Evolutionary conservation across 345 rosid genomes (phyloP).

Genomic region (Clarkia xantiana): DNA sequence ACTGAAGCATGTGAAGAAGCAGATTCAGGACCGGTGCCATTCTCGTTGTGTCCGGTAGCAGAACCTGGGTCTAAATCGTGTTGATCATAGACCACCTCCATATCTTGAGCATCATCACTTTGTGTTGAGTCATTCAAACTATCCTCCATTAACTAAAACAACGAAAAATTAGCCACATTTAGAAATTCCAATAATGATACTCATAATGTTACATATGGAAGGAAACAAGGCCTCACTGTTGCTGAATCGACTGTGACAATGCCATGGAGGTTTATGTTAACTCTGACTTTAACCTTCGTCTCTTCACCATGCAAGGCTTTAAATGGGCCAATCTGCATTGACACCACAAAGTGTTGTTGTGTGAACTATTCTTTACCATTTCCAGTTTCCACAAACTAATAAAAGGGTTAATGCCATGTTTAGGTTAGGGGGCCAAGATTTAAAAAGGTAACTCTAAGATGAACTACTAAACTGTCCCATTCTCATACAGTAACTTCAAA

Average conservation of each 20-base stretch:
- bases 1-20: conserved; percentile 22
- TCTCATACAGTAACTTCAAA: no score
- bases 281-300: conserved; percentile 36
- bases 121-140: conserved; percentile 12
- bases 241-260: conserved; percentile 35
- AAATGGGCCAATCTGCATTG: conserved; percentile 39
- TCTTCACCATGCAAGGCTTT: conserved; percentile 19
- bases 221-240: conserved; percentile 12
- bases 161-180: neutral
- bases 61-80: conserved; percentile 2
- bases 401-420: no score
- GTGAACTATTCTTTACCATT: no score
- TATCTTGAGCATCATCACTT: conserved; percentile 6
- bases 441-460: no score
- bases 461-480: no score
- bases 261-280: conserved; percentile 38
- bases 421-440: no score
- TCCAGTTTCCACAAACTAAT: no score
- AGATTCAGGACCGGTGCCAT: conserved; percentile 6
- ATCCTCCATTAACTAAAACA: conserved; percentile 31
- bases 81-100: conserved; percentile 12
- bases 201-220: no score
- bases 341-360: no score
- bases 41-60: conserved; percentile 4
- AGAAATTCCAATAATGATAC: no score